These are phyloP conservation scores for Blastobotrys parvus DNA, from an alignment of 805 yeast genomes.

Conservation along the genomic window DNA sequence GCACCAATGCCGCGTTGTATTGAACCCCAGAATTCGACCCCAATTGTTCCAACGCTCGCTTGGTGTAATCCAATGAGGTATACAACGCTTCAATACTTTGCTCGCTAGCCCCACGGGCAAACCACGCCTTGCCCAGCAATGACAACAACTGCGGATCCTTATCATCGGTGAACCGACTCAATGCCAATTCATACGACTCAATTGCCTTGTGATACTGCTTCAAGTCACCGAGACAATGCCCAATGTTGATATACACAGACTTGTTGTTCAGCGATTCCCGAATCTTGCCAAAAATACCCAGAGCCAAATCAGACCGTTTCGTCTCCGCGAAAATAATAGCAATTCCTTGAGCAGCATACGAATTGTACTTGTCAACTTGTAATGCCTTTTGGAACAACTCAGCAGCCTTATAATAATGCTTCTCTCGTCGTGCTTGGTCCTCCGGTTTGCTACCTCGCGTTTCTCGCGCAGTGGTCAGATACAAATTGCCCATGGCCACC, in stretches of 20 bases:
- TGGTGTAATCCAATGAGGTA: constrained; percentile 54
- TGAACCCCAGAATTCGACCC: constrained; percentile 40
- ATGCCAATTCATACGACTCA: constrained; percentile 77
- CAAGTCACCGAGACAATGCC: constrained; percentile 77
- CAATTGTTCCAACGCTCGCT: constrained; percentile 41
- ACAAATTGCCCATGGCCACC: constrained; percentile 82
- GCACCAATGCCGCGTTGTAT: constrained; percentile 77
- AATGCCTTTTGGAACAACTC: constrained; percentile 86
- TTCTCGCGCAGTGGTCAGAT: constrained; percentile 72
- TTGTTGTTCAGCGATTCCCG: constrained; percentile 84
- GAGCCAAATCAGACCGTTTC: constrained; percentile 57
- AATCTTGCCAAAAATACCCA: constrained; percentile 79
- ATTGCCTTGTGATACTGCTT: constrained; percentile 79
- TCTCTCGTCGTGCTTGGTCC: constrained; percentile 53
- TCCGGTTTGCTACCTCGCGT: constrained; percentile 39
- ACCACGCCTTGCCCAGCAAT: constrained; percentile 84
- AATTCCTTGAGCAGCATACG: constrained; percentile 96
- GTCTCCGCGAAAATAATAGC: constrained; percentile 89
- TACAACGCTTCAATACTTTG: constrained; percentile 52
- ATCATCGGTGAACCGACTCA: constrained; percentile 45
- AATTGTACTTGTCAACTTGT: constrained; percentile 72
- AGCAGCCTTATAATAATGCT: constrained; percentile 80
- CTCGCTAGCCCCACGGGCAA: constrained; percentile 62
- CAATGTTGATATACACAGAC: constrained; percentile 75
- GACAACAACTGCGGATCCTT: constrained; percentile 61